Evolutionary conservation across 2,329 filamentous ascomycete species (phyloP), one percentile per base, ranked within the genome.

Genomic region (Chalaropsis ovoidea): DNA sequence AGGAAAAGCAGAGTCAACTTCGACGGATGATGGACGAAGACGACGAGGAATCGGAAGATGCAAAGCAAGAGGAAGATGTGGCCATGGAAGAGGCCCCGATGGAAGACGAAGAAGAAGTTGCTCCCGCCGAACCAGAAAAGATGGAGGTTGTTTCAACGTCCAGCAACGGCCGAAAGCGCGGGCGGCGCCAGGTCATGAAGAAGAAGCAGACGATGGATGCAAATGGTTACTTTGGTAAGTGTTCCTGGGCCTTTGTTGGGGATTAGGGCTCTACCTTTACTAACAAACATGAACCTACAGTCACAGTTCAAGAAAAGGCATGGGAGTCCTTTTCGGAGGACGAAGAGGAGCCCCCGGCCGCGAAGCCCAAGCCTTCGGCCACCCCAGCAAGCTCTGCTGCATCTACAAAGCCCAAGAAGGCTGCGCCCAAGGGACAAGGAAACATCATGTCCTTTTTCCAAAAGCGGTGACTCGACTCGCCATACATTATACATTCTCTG

Each of bases 251-350:
- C 45, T 19, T 58, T 54, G 24, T n/a, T 17, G n/a, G n/a, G 19
- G n/a, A 61, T 19, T 3, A 10, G 17, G 27, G 13, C 6, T 52
- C 13, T 52, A 17, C 22, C 4, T 22, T 4, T 52, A 47, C 64
- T 70, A 65, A 69, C 56, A 35, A 52, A 22, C 22, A 13, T 22
- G 11, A 63, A n/a, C 24, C 5, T 54, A 47, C 70, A 94, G 92
- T 96, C 41, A 96, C 91, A 1, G 87, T 87, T 69, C 89, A 95
- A 75, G 90, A 95, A 72, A 77, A 82, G 0, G 87, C 81, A 0
- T 96, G 92, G 92, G 92, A 96, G 74, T 93, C 88, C 0, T 96
- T 95, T 77, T 95, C 90, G 0, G 92, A 96, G 73, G 91, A 95
- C 69, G 91, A 96, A 69, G 82, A 86, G 24, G 79, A 79, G 41